These are phyloP conservation scores for Lichenothelia convexa DNA, from an alignment of 495 filamentous ascomycete species.

Conservation along the genomic window DNA sequence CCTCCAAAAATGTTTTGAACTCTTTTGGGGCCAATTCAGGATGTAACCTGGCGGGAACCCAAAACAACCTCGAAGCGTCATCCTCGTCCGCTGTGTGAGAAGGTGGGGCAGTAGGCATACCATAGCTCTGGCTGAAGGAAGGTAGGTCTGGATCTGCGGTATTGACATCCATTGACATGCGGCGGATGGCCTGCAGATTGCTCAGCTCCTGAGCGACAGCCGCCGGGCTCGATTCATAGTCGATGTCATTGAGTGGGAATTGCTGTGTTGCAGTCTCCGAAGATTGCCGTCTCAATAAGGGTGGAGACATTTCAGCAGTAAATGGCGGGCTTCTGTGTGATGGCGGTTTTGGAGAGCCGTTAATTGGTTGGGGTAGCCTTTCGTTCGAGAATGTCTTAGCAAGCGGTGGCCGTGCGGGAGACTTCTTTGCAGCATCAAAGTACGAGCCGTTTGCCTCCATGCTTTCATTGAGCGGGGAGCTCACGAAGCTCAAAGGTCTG, in stretches of 20 bases:
- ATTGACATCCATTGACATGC: constrained; percentile 97
- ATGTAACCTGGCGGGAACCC: constrained; percentile 89
- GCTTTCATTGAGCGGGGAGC: constrained; percentile 28
- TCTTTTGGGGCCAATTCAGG: constrained; percentile 90
- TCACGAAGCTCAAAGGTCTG: constrained; percentile 45
- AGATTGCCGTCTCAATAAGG: constrained; percentile 32
- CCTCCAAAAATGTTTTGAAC: constrained; percentile 92
- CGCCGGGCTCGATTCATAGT: constrained; percentile 75
- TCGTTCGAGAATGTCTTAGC: constrained; percentile 11
- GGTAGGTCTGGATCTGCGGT: constrained; percentile 89
- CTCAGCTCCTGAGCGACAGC: constrained; percentile 89
- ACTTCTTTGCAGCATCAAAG: constrained; percentile 18
- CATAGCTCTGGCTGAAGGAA: constrained; percentile 45
- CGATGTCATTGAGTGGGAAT: constrained; percentile 80
- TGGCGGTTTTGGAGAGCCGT: constrained; percentile 6
- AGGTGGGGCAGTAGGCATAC: constrained; percentile 55
- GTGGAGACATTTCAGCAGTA: constrained; percentile 35
- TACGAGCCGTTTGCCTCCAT: constrained; percentile 20
- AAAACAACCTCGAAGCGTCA: constrained; percentile 75
- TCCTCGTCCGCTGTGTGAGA: constrained; percentile 61
- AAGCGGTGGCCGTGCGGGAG: constrained; percentile 10
- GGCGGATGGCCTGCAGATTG: constrained; percentile 83
- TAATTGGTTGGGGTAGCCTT: constrained; percentile 7
- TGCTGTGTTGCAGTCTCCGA: constrained; percentile 53
- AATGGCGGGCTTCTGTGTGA: constrained; percentile 24